Conservation (phyloP, 75 land plant species). For the Picea sitchensis region DNA sequence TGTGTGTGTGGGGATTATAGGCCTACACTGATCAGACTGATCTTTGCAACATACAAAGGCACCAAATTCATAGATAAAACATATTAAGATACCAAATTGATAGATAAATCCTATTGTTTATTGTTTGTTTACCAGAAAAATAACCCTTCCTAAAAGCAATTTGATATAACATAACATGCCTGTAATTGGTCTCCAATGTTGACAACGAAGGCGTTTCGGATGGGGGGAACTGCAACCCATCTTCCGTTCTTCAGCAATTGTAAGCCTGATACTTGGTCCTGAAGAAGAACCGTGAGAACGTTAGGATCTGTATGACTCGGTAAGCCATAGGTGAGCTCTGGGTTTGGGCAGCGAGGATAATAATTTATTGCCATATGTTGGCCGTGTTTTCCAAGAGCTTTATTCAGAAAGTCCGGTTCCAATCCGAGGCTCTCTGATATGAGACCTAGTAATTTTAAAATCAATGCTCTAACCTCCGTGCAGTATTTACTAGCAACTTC, state of each 20-base stretch:
- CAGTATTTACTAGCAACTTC: conserved; percentile 33
- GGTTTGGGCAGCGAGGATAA: conserved; percentile 74
- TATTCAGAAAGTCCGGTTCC: conserved; percentile 27
- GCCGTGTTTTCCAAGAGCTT: conserved; percentile 40
- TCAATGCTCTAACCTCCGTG: conserved; percentile 25
- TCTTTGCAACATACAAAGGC: neutral
- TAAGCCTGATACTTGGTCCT: conserved; percentile 48
- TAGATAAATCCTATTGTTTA: neutral
- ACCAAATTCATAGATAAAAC: neutral
- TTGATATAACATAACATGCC: conserved; percentile 13
- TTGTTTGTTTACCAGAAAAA: neutral
- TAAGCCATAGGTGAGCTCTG: conserved; percentile 63
- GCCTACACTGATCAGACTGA: neutral
- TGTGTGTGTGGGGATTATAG: neutral
- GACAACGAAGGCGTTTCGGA: conserved; percentile 51
- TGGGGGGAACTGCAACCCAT: conserved; percentile 53
- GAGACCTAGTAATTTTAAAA: conserved; percentile 28
- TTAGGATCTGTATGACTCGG: conserved; percentile 62
- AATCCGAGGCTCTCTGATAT: conserved; percentile 67
- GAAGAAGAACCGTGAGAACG: conserved; percentile 55
- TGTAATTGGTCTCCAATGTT: conserved; percentile 78
- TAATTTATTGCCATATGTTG: conserved; percentile 66
- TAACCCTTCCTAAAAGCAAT: no score
- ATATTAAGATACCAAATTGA: neutral
- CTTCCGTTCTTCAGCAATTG: conserved; percentile 34